These are phyloP conservation scores for Hyphopichia khmerensis DNA, from an alignment of 1,139 yeast species.

Conservation along the genomic window DNA sequence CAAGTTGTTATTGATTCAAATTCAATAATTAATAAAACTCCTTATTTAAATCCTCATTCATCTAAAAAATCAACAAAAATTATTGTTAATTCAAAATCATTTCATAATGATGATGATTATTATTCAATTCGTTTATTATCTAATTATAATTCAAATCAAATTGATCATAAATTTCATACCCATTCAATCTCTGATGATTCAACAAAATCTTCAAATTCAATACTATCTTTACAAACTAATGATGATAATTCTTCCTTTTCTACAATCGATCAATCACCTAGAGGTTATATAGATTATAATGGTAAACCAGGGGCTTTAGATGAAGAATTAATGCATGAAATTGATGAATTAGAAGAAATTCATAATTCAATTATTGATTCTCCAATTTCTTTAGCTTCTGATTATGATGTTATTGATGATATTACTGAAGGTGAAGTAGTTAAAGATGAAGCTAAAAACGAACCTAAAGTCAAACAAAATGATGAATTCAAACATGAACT, in stretches of 20 bases:
- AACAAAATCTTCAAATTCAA: not conserved
- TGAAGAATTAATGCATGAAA: constrained; percentile 3
- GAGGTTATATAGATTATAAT: not conserved
- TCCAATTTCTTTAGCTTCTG: not conserved
- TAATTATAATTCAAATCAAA: not conserved
- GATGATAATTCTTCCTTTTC: constrained; percentile 2
- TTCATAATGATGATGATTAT: not conserved
- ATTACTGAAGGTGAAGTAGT: not conserved
- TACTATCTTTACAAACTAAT: not conserved
- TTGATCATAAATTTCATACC: not conserved
- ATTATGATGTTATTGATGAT: not conserved
- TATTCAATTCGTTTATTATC: not conserved
- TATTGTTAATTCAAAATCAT: not conserved
- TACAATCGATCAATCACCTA: constrained; percentile 5
- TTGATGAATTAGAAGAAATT: constrained; percentile 1
- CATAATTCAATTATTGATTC: constrained; percentile 4
- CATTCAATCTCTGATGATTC: not conserved
- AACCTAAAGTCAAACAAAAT: not conserved
- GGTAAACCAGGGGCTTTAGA: not conserved
- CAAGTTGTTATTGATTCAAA: not conserved
- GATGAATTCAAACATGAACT: too few relatives aligned
- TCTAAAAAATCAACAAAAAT: not conserved
- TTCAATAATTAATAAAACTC: not conserved
- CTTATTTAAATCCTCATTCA: not conserved
- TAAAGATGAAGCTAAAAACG: not conserved